Evolutionary conservation across 345 rosid genomes (phyloP), one percentile per base, ranked within the genome.

Genomic region (Draba incana): DNA sequence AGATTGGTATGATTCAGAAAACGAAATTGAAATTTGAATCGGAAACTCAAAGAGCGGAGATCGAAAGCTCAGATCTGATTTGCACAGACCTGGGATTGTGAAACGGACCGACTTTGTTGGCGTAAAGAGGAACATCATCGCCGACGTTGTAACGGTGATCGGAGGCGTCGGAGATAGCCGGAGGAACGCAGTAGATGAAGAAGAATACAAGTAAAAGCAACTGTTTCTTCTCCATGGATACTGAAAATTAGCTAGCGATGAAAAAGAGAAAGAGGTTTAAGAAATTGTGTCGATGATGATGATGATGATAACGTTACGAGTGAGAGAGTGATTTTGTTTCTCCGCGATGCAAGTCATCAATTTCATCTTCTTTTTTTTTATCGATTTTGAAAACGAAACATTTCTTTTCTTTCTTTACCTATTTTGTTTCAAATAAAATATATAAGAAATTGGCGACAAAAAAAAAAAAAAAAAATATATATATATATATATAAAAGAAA

Each of bases 31-130:
- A 42, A 44, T 15, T 30, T 4, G 46, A 68, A 70, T 46, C 37
- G 35, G 20, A 58, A 57, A 57, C 30, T 9, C 47, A 1, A 37
- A 33, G 20, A 27, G 8, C 3, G 9, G 14, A 56, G 65, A 70
- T 2, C 8, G 15, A 30, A 64, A 44, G 33, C 35, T 67, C 73
- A 59, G 72, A 74, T 74, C 78, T 74, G 73, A 55, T 42, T 24
- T 12, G 33, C 2, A 53, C 15, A 14, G 39, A 80, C 90, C 87
- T 85, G 46, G 90, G 90, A 53, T 85, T 85, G 53, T 85, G 90
- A 70, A 83, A 85, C 46, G 90, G 90, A 2, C 86, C 90, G 44
- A 85, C 90, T 68, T 85, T 85, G 68, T 85, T 85, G 38, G 85
- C 90, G 25, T 83, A 83, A 53, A 85, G 85, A 0, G 87, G 86